Evolutionary conservation across 2,329 filamentous ascomycete species (phyloP).

Genomic region (Fusarium domesticum): DNA sequence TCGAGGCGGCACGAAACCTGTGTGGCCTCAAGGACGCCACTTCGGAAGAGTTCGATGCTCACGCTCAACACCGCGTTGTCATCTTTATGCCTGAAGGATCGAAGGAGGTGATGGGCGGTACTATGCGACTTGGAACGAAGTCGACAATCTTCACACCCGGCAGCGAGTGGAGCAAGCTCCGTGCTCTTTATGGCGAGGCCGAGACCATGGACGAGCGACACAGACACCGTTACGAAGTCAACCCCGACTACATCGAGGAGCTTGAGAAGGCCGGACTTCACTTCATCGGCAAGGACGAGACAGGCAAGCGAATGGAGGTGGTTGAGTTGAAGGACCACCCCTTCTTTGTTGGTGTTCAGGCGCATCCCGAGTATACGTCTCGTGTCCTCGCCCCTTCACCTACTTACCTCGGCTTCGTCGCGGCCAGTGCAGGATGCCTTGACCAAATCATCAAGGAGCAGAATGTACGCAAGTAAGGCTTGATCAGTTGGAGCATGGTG

Average conservation of each 20-base stretch:
- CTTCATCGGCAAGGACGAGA: slow-evolving; percentile 42
- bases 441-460: slow-evolving; percentile 34
- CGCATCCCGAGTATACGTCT: not conserved
- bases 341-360: slow-evolving; percentile 4
- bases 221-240: slow-evolving; percentile 87
- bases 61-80: slow-evolving; percentile 64
- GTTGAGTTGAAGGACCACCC: slow-evolving; percentile 6
- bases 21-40: slow-evolving; percentile 58
- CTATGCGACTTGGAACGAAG: slow-evolving; percentile 80
- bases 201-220: slow-evolving; percentile 67
- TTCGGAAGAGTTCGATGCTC: slow-evolving; percentile 53
- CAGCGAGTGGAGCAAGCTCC: slow-evolving; percentile 74
- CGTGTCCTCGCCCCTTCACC: not conserved
- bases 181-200: slow-evolving; percentile 65
- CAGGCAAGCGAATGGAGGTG: slow-evolving; percentile 1
- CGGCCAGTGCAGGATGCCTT: slow-evolving; percentile 63
- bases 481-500: slow-evolving; percentile 4
- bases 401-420: slow-evolving; percentile 50
- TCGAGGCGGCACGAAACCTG: slow-evolving; percentile 78
- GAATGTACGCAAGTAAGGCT: not conserved
- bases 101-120: slow-evolving; percentile 62
- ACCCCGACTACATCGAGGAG: slow-evolving; percentile 68
- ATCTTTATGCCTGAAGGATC: slow-evolving; percentile 83
- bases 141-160: slow-evolving; percentile 70
- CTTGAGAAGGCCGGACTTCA: slow-evolving; percentile 67